A percentile compares a stretch with the other conserved stretches of the same genome.
phyloP scores from a whole-genome alignment of 305 asterid species.

The Fraxinus ornus region DNA sequence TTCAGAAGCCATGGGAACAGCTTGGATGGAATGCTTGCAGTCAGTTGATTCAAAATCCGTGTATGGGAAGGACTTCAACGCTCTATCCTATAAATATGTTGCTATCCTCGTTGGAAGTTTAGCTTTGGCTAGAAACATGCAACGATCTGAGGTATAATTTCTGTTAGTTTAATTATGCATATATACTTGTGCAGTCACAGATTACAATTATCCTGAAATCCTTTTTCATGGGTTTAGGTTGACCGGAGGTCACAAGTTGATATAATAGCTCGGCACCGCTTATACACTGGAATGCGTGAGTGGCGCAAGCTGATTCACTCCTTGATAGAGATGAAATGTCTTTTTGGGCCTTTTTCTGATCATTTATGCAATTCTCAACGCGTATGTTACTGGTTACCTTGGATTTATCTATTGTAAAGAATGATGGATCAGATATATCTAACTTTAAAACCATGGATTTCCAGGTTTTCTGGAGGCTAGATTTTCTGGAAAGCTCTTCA shows the following conservation, averaged over 20 bases:
- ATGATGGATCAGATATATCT: conserved; percentile 2
- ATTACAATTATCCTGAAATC: conserved; percentile 22
- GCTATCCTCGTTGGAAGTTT: conserved; percentile 97
- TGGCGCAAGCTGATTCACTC: conserved; percentile 96
- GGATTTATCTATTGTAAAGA: conserved; percentile 16
- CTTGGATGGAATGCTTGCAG: conserved; percentile 96
- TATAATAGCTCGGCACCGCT: conserved; percentile 64
- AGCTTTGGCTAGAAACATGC: conserved; percentile 99
- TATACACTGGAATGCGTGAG: conserved; percentile 84
- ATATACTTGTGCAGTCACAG: conserved; percentile 16
- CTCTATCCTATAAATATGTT: conserved; percentile 84
- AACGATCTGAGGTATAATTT: conserved; percentile 84
- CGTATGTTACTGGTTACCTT: conserved; percentile 50
- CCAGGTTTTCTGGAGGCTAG: conserved; percentile 95
- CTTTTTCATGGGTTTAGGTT: conserved; percentile 53
- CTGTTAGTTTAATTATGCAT: conserved; percentile 23
- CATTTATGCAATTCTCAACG: conserved; percentile 68
- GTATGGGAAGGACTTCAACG: conserved; percentile 91
- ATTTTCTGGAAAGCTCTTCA: conserved; percentile 84
- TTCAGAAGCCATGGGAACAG: conserved; percentile 98
- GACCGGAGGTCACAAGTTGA: conserved; percentile 95
- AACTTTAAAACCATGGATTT: conserved; percentile 26
- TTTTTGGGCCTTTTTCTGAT: conserved; percentile 80
- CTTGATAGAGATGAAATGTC: conserved; percentile 84
- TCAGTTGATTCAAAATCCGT: conserved; percentile 94